Percentiles rank a stretch among this genome's conserved stretches.
phyloP scores from a whole-genome alignment of 352 stramenopile species.

The Lagenidium giganteum region DNA sequence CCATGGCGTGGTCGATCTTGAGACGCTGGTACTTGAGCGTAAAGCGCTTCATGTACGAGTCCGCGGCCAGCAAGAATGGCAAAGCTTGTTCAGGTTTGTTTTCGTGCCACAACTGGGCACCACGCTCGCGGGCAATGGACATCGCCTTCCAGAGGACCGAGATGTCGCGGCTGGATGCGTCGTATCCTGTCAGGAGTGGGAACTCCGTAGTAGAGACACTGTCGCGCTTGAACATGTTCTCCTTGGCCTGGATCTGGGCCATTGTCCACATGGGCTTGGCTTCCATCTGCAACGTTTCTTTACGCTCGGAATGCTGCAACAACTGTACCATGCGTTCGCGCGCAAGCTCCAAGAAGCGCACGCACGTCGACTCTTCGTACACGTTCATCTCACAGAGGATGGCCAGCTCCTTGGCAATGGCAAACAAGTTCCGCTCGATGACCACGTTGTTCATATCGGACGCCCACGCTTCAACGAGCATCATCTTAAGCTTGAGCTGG shows the following conservation, averaged over 20 bases:
- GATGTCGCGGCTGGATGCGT: conserved; percentile 48
- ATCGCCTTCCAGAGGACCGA: conserved; percentile 72
- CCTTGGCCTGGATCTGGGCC: conserved; percentile 50
- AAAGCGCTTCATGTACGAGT: conserved; percentile 82
- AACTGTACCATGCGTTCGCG: conserved; percentile 48
- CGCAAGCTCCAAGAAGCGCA: conserved; percentile 57
- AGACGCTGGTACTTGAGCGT: conserved; percentile 73
- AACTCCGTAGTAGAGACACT: conserved; percentile 41
- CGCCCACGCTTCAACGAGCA: conserved; percentile 63
- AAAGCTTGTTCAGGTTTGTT: conserved; percentile 71
- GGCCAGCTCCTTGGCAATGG: conserved; percentile 67
- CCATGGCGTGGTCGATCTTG: conserved; percentile 70
- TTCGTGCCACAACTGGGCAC: conserved; percentile 69
- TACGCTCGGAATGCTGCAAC: conserved; percentile 39
- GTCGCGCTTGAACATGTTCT: conserved; percentile 19
- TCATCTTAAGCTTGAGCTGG: conserved; percentile 73
- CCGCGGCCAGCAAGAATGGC: conserved; percentile 54
- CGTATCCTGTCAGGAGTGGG: conserved; percentile 41
- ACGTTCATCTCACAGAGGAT: conserved; percentile 51
- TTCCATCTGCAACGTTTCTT: conserved; percentile 51
- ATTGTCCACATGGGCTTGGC: conserved; percentile 61
- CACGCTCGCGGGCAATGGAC: conserved; percentile 54
- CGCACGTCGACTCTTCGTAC: conserved; percentile 55
- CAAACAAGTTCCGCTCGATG: conserved; percentile 72
- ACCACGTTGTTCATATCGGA: conserved; percentile 78